A percentile compares a stretch with the other conserved stretches of the same genome.
Evolutionary conservation across 2,329 filamentous ascomycete species (phyloP).

Genomic region (Alternaria triticimaculans): DNA sequence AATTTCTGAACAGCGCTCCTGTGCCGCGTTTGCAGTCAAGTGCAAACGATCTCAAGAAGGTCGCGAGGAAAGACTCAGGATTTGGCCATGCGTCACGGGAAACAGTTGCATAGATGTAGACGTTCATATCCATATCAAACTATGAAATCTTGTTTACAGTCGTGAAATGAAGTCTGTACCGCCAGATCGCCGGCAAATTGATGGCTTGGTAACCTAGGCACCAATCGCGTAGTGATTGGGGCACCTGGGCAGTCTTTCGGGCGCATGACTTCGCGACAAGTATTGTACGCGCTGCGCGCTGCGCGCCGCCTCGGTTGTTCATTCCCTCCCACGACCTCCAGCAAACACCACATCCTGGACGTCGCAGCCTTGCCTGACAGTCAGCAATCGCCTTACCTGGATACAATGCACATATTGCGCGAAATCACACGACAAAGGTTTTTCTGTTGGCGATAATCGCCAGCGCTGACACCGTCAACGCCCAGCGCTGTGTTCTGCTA

Average conservation of each 20-base stretch:
- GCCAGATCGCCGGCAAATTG: not conserved
- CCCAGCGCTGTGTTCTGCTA: not conserved
- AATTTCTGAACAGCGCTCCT: conserved; percentile 36
- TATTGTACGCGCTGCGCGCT: conserved; percentile 15
- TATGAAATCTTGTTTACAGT: not conserved
- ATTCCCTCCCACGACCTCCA: conserved; percentile 11
- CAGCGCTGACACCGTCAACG: not conserved
- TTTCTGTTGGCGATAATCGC: conserved; percentile 3
- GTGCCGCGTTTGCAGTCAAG: conserved; percentile 29
- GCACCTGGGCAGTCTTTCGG: not conserved
- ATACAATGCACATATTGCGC: not conserved
- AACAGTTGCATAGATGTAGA: conserved; percentile 18
- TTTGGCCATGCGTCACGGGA: conserved; percentile 12
- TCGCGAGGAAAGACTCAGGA: conserved; percentile 21
- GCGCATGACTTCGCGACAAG: conserved; percentile 23
- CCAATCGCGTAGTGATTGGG: not conserved
- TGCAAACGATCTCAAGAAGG: conserved; percentile 25
- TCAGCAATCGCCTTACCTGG: not conserved
- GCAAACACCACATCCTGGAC: conserved; percentile 12
- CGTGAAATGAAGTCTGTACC: not conserved
- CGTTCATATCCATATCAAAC: not conserved
- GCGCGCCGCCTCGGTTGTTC: conserved; percentile 19
- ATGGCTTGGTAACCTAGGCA: not conserved
- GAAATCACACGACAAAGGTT: not conserved
- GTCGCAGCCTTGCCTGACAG: not conserved